Base-by-base conservation (phyloP, 495 filamentous ascomycete genomes). In the Aspergillus heteromorphus region DNA sequence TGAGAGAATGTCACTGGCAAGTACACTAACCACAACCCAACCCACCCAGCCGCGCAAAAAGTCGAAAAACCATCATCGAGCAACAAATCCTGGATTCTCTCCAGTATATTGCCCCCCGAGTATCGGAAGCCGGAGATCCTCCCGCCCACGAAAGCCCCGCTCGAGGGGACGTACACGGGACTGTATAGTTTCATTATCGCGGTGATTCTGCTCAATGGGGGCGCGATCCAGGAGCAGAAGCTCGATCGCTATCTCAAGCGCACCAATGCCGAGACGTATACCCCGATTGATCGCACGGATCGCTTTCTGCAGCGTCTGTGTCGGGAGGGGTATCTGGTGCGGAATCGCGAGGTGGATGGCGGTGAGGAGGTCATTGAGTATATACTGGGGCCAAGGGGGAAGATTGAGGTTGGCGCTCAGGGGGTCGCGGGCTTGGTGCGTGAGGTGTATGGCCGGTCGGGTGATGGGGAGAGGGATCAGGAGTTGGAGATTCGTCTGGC, bases 301-400 rank as follows among this genome's bases (percentile, higher is more conserved):
- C 79, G 83, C 38, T 67, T 92, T 5, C 70, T 98, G 8, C 77
- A 84, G 55, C 80, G 83, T 40, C 86, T 97, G 71, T 74, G 83
- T 42, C 87, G 79, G 55, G 89, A 97, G 40, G 88, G 88, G 0
- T 98, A 97, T 62, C 69, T 98, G 1, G 74, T 88, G 21, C 87
- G 82, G 53, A 77, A 83, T n/a, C 78, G 81, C 45, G 87, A 91
- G 49, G 73, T 76, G 64, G 80, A 80, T 30, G 73, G 77, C 0
- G 86, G 84, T n/a, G 87, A 91, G 18, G 89, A 95, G 53, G 67
- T 78, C 4, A 78, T 89, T 9, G 88, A 87, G 48, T 96, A 84
- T 73, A 80, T 87, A 54, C 79, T 95, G 21, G 91, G 91, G 2
- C 86, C 89, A 27, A 77, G 93, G 30, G 93, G 91, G 13, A 96